Base-by-base conservation (phyloP, 2,329 filamentous ascomycete genomes). In the Phyllosticta citribraziliensis region DNA sequence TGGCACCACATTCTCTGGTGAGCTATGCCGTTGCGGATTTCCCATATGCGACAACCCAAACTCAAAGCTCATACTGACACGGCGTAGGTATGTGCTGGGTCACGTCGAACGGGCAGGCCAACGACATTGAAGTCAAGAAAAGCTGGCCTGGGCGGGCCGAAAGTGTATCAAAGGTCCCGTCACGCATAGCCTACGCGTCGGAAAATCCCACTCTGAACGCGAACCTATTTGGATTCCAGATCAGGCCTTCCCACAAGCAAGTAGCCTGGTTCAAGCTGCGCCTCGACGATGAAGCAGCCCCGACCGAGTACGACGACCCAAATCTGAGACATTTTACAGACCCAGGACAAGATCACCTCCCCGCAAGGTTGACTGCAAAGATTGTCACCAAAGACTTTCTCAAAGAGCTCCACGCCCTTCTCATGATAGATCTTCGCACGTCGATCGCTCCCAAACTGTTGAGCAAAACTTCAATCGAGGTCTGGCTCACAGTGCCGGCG, bases 241-340 rank as follows among this genome's bases (percentile, higher is more conserved):
- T 35, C 67, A 97, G 97, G 80, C 90, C 90, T 40, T 93, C 93
- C 66, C 93, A 97, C 67, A 94, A 97, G 76, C 97, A 97, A 79
- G 93, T 97, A 24, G 94, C 97, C 78, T 99, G 94, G 94, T 97
- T 99, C 84, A 97, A 97, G 81, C 83, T 99, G 67, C 94, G 97
- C 79, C 85, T 99, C 94, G 55, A 92, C 93, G 54, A 94, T 94
- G 76, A 97, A 97, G 81, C 96, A 35, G 10, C 10, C 5, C 33
- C 33, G 14, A 12, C 93, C 25, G 94, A 97, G 78, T 96, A 97
- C 76, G 94, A 99, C 76, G 94, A 35, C 33, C 33, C 33, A 3
- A 35, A 35, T 10, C 10, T 35, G 10, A 35, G 14, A 10, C 10
- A 11, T 17, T 35, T 35, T 3, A 3, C 33, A 35, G 33, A 35